These are phyloP conservation scores for Cephaloascus fragrans DNA, from an alignment of 805 yeast genomes.

Conservation along the genomic window DNA sequence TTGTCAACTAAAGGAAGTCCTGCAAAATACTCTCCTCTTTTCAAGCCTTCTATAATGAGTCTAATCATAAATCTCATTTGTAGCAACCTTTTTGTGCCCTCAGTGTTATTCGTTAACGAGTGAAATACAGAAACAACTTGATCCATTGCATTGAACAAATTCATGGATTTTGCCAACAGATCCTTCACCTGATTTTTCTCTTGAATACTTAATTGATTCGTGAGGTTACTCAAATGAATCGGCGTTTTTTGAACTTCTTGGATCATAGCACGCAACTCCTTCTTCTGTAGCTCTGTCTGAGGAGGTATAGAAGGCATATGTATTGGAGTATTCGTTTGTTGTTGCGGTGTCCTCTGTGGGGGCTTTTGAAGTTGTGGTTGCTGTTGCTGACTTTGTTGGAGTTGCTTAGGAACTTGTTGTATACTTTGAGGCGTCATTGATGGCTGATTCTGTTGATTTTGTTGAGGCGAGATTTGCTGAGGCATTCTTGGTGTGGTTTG, in stretches of 20 bases:
- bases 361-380: no score
- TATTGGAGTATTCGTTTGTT: neutral
- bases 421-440: neutral
- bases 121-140: constrained; percentile 72
- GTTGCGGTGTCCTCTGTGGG: neutral
- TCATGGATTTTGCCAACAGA: constrained; percentile 43
- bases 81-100: constrained; percentile 66
- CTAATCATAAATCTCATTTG: constrained; percentile 74
- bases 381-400: neutral
- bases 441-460: no score
- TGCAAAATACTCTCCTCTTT: constrained; percentile 57
- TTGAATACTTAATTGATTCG: constrained; percentile 46
- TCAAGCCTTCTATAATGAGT: constrained; percentile 62
- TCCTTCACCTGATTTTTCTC: constrained; percentile 56
- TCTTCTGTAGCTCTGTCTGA: constrained; percentile 51
- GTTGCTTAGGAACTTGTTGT: neutral
- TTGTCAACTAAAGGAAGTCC: constrained; percentile 64
- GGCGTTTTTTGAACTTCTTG: constrained; percentile 64
- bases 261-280: constrained; percentile 49
- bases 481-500: neutral
- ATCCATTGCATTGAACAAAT: constrained; percentile 59
- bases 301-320: constrained; percentile 19
- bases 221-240: constrained; percentile 56
- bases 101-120: constrained; percentile 62
- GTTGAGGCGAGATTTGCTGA: neutral